Evolutionary conservation across 768 basidiomycete species (phyloP).

Genomic region (Pilatotrama ljubarskyi): DNA sequence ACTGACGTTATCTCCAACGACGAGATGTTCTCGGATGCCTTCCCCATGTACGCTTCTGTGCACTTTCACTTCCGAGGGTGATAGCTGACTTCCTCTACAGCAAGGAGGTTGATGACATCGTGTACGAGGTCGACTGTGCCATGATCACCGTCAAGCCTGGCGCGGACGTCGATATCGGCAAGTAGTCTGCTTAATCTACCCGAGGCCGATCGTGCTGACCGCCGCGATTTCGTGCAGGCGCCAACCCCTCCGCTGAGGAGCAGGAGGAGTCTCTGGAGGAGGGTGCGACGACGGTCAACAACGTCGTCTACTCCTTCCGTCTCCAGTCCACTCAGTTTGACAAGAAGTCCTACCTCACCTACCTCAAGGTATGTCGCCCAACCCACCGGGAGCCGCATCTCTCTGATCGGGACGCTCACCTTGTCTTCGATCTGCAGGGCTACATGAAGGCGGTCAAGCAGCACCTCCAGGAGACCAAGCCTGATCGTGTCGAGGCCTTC

Average conservation of each 20-base stretch:
- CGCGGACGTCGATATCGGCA: constrained; percentile 87
- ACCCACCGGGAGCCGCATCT: too few species aligned
- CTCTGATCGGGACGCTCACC: not conserved
- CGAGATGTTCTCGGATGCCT: constrained; percentile 96
- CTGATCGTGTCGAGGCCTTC: constrained; percentile 70
- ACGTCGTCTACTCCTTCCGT: constrained; percentile 90
- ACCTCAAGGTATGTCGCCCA: constrained; percentile 70
- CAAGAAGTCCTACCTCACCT: constrained; percentile 81
- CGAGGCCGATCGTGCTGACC: constrained; percentile 11
- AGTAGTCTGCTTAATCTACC: constrained; percentile 22
- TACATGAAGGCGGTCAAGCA: constrained; percentile 94
- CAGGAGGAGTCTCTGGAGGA: constrained; percentile 79
- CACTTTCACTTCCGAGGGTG: not conserved
- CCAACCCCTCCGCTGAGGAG: constrained; percentile 92
- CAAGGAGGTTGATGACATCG: constrained; percentile 75
- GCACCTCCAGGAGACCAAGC: constrained; percentile 51
- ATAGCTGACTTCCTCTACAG: constrained; percentile 39
- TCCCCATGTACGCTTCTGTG: constrained; percentile 61
- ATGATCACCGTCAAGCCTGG: constrained; percentile 70
- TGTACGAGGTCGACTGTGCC: constrained; percentile 85
- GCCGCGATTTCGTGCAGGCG: constrained; percentile 50
- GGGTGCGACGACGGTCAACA: constrained; percentile 77
- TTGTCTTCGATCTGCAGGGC: constrained; percentile 43
- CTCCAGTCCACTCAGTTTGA: constrained; percentile 80
- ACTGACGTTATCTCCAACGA: constrained; percentile 71